phyloP scores from a whole-genome alignment of 176 grass and related monocot species.

The Musa acuminata region DNA sequence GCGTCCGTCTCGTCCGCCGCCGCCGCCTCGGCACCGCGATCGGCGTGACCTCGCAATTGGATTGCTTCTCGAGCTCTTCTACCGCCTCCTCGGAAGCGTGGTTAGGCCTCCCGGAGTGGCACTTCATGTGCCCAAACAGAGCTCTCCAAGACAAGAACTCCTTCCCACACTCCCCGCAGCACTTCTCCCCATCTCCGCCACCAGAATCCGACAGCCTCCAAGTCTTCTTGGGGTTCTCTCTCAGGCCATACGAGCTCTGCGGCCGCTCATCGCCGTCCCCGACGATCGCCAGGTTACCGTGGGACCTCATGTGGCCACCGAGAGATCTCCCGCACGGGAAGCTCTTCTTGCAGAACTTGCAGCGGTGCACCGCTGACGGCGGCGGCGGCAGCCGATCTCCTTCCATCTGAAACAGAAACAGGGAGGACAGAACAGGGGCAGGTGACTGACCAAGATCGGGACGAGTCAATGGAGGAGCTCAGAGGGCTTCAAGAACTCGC shows the following conservation, averaged over 20 bases:
- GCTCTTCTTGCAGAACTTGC: slow-evolving; percentile 19
- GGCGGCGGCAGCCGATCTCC: not conserved
- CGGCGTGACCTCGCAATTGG: not conserved
- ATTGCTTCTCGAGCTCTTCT: slow-evolving; percentile 2
- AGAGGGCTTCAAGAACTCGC: not conserved
- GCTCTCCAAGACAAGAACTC: slow-evolving; percentile 11
- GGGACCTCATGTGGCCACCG: slow-evolving; percentile 22
- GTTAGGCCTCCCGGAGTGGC: slow-evolving; percentile 20
- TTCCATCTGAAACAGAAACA: not conserved
- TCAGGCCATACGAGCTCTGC: slow-evolving; percentile 31
- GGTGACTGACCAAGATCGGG: not conserved
- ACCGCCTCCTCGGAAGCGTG: not conserved
- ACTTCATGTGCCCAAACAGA: slow-evolving; percentile 18
- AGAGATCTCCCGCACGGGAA: slow-evolving; percentile 11
- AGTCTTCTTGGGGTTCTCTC: slow-evolving; percentile 74
- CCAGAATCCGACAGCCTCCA: slow-evolving; percentile 32
- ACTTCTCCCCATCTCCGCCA: not conserved
- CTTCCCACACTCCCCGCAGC: slow-evolving; percentile 32
- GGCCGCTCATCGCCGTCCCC: not conserved
- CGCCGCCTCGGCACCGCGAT: slow-evolving; percentile 19
- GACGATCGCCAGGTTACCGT: not conserved
- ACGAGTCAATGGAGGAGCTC: not conserved
- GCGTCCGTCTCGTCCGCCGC: slow-evolving; percentile 28
- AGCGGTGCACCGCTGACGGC: not conserved
- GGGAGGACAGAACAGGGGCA: not conserved